A percentile compares a stretch with the other conserved stretches of the same genome.
Evolutionary conservation across 805 yeast genomes (phyloP).

Genomic region (Jamesozyma lodderae): DNA sequence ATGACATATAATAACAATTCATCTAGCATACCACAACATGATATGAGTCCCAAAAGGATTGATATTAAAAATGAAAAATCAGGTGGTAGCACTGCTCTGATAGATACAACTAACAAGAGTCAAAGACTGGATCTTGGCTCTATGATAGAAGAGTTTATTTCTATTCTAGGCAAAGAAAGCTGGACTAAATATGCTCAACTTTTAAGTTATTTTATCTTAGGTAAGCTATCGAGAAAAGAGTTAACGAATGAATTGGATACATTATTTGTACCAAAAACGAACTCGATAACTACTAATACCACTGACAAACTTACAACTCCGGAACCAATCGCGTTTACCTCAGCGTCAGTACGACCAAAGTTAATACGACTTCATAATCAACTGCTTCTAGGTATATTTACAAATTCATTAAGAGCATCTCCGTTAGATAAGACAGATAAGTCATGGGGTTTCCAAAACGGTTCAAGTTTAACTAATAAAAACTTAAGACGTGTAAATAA

Average conservation of each 20-base stretch:
- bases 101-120: slow-evolving; percentile 1
- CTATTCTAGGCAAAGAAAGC: slow-evolving; percentile 52
- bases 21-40: neutral
- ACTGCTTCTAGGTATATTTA: slow-evolving; percentile 67
- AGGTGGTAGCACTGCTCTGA: neutral
- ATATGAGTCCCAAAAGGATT: neutral
- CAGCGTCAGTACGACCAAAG: slow-evolving; percentile 7
- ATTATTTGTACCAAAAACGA: slow-evolving; percentile 33
- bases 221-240: slow-evolving; percentile 71
- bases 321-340: too few relatives aligned
- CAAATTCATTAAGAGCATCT: slow-evolving; percentile 73
- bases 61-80: neutral
- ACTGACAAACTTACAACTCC: too few relatives aligned
- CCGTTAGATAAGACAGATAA: slow-evolving; percentile 66
- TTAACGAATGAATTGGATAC: slow-evolving; percentile 49
- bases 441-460: slow-evolving; percentile 45
- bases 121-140: slow-evolving; percentile 50
- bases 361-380: slow-evolving; percentile 60
- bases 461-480: slow-evolving; percentile 38
- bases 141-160: slow-evolving; percentile 65
- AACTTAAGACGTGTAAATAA: slow-evolving; percentile 33
- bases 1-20: slow-evolving; percentile 2
- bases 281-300: neutral
- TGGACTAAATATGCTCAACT: slow-evolving; percentile 86
- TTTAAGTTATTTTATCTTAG: slow-evolving; percentile 65